phyloP scores from a whole-genome alignment of 768 basidiomycete genomes.

The Dendrothele bispora region DNA sequence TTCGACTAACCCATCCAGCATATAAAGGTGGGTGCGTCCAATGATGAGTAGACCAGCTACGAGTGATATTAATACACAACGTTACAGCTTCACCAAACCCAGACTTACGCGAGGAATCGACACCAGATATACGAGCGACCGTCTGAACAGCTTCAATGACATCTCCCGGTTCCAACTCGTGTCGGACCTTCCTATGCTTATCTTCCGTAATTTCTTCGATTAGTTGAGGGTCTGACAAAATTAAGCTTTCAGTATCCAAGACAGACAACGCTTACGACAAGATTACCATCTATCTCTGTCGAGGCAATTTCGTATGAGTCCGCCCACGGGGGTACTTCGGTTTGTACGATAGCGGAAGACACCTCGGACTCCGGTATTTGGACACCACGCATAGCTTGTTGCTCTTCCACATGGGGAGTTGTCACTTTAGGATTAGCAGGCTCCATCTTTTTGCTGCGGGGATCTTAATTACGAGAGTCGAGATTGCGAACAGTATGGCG shows the following conservation, averaged over 20 bases:
- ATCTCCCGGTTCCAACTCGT: conserved; percentile 87
- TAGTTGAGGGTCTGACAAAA: conserved; percentile 49
- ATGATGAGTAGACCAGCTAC: conserved; percentile 86
- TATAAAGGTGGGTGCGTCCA: conserved; percentile 82
- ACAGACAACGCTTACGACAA: conserved; percentile 8
- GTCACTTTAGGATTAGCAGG: conserved; percentile 50
- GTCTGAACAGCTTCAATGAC: conserved; percentile 86
- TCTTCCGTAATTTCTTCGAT: conserved; percentile 83
- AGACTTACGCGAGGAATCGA: conserved; percentile 87
- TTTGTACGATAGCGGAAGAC: conserved; percentile 42
- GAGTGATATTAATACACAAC: not conserved
- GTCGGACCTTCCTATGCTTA: conserved; percentile 83
- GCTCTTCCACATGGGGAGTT: conserved; percentile 47
- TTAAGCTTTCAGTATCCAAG: not conserved
- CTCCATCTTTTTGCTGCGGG: conserved; percentile 73
- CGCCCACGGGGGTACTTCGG: conserved; percentile 73
- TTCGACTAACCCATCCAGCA: conserved; percentile 88
- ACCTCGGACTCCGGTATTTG: conserved; percentile 51
- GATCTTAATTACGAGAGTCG: not conserved
- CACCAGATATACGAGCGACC: conserved; percentile 84
- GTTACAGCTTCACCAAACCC: conserved; percentile 2
- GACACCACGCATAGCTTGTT: conserved; percentile 47
- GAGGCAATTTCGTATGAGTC: conserved; percentile 69
- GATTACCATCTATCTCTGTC: conserved; percentile 58
- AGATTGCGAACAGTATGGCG: conserved; percentile 13